Percentiles rank a stretch among this genome's conserved stretches.
Conservation (phyloP, 2,329 filamentous ascomycete species). For the Colletotrichum navitas region DNA sequence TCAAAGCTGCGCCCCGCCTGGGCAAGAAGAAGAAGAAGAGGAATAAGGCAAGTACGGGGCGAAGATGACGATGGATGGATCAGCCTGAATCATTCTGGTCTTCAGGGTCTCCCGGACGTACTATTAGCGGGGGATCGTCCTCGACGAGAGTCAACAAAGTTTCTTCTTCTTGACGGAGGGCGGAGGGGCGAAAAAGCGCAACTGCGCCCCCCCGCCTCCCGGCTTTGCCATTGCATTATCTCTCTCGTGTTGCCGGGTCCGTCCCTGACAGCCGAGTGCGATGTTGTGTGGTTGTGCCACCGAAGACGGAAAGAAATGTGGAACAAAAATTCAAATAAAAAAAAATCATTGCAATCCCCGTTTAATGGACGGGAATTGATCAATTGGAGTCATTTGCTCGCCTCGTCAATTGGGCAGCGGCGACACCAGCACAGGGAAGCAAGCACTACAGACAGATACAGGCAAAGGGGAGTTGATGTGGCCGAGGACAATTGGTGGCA, state of each 20-base stretch:
- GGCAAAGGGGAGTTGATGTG: constrained; percentile 13
- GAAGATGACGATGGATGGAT: constrained; percentile 24
- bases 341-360: not conserved
- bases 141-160: not conserved
- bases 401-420: constrained; percentile 16
- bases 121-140: constrained; percentile 1
- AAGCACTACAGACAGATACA: not conserved
- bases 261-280: too few species aligned
- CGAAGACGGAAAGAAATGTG: too few species aligned
- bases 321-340: not conserved
- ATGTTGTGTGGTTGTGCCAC: too few species aligned
- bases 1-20: constrained; percentile 20
- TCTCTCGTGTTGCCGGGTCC: not conserved
- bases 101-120: constrained; percentile 7
- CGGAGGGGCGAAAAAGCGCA: constrained; percentile 16
- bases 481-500: constrained; percentile 34
- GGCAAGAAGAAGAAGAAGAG: not conserved
- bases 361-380: not conserved
- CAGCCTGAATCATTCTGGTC: constrained; percentile 27
- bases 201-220: not conserved
- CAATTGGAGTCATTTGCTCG: constrained; percentile 2
- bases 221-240: not conserved
- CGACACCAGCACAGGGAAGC: constrained; percentile 21
- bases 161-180: constrained; percentile 8
- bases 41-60: constrained; percentile 10